phyloP scores from a whole-genome alignment of 2,329 filamentous ascomycete genomes.

The Hymenoscyphus fructigenus region DNA sequence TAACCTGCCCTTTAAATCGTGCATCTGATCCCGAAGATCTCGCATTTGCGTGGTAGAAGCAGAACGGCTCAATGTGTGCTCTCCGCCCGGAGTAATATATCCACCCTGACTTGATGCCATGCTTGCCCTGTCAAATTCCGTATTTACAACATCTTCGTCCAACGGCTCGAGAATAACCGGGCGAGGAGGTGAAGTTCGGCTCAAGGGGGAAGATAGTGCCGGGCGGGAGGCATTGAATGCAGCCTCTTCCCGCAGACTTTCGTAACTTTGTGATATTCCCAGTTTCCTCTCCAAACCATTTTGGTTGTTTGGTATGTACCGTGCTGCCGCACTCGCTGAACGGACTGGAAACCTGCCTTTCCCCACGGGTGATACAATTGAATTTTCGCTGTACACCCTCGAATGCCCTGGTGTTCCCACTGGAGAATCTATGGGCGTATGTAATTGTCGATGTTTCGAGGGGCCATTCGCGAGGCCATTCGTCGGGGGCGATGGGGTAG shows the following conservation, averaged over 20 bases:
- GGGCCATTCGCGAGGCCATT: constrained; percentile 23
- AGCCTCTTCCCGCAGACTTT: constrained; percentile 16
- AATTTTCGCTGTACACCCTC: constrained; percentile 62
- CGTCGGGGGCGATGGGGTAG: constrained; percentile 33
- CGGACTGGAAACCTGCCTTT: constrained; percentile 50
- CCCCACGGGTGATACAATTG: constrained; percentile 46
- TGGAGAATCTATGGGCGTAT: constrained; percentile 26
- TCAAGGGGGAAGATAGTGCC: constrained; percentile 22
- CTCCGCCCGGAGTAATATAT: constrained; percentile 20
- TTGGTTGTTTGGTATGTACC: constrained; percentile 41
- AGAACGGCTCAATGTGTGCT: constrained; percentile 32
- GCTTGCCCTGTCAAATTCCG: constrained; percentile 28
- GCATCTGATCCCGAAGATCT: constrained; percentile 66
- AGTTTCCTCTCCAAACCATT: constrained; percentile 11
- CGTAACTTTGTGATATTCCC: constrained; percentile 12
- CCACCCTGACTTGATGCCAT: constrained; percentile 27
- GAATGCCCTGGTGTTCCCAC: constrained; percentile 50
- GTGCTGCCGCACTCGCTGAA: constrained; percentile 63
- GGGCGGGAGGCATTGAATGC: constrained; percentile 10
- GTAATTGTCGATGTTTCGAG: constrained; percentile 29
- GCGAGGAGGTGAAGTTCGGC: constrained; percentile 26
- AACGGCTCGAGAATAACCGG: constrained; percentile 49
- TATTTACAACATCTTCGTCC: constrained; percentile 49
- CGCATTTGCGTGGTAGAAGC: constrained; percentile 46
- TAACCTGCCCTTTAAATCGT: constrained; percentile 65